Conservation (phyloP, 2,329 filamentous ascomycete genomes). For the Xylariomycetidae sp. region DNA sequence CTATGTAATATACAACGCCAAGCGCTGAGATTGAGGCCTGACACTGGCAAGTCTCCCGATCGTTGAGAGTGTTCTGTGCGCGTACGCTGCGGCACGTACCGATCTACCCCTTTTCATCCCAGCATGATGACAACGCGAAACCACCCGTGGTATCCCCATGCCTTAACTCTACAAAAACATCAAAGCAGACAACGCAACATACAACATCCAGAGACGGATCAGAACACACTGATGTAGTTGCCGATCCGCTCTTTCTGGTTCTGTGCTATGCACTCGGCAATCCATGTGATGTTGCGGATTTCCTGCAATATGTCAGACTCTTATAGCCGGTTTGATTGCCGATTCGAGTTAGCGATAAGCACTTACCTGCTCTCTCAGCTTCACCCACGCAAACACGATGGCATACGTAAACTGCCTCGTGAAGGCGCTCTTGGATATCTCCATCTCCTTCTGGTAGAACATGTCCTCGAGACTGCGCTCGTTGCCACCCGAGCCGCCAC, state of each 20-base stretch:
- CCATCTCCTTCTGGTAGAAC: conserved; percentile 99
- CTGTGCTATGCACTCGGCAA: conserved; percentile 98
- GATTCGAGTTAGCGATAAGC: not conserved
- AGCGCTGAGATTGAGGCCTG: conserved; percentile 5
- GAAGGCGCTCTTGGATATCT: conserved; percentile 90
- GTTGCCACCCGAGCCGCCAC: conserved; percentile 70
- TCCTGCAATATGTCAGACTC: conserved; percentile 53
- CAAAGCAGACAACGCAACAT: conserved; percentile 11
- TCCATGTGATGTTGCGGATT: conserved; percentile 99
- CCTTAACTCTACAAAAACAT: conserved; percentile 39
- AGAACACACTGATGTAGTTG: conserved; percentile 99
- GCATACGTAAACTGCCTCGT: conserved; percentile 93
- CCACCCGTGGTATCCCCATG: conserved; percentile 25
- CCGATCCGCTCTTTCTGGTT: conserved; percentile 99
- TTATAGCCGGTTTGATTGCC: not conserved
- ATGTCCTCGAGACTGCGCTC: conserved; percentile 91
- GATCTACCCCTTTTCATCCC: conserved; percentile 12
- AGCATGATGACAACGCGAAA: conserved; percentile 12
- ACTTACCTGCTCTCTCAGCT: conserved; percentile 89
- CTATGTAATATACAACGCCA: conserved; percentile 33
- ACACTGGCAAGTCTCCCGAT: conserved; percentile 5
- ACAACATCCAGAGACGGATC: conserved; percentile 23
- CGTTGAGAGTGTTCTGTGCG: conserved; percentile 11
- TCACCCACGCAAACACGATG: conserved; percentile 97
- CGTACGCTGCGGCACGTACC: conserved; percentile 7